phyloP scores from a whole-genome alignment of 75 land plant species.

The Ceratopteris richardii region DNA sequence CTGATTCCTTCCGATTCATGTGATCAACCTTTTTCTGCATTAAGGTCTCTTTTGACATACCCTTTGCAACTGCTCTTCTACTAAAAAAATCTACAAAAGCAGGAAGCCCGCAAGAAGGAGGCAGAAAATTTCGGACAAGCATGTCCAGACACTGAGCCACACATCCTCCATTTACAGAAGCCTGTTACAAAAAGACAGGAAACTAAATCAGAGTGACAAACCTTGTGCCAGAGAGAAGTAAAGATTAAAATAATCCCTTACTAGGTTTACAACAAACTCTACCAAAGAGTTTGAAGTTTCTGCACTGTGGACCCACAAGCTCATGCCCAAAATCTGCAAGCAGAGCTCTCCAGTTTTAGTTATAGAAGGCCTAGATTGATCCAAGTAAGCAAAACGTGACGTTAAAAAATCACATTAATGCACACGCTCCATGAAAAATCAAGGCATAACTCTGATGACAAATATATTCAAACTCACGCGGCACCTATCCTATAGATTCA shows the following conservation, averaged over 20 bases:
- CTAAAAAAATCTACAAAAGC: conserved; percentile 25
- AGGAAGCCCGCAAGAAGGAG: conserved; percentile 46
- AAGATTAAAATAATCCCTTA: conserved; percentile 15
- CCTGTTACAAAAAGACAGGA: conserved; percentile 28
- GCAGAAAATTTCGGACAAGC: conserved; percentile 71
- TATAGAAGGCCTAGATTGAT: not conserved
- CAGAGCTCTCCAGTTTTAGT: not conserved
- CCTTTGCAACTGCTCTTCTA: conserved; percentile 24
- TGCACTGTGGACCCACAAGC: conserved; percentile 55
- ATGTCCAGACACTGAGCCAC: conserved; percentile 57
- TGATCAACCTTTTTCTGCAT: conserved; percentile 13
- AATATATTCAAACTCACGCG: no score
- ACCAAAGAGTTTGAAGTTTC: conserved; percentile 56
- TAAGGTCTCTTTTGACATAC: conserved; percentile 20
- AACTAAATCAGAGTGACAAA: not conserved
- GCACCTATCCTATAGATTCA: no score
- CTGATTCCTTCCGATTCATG: conserved; percentile 45
- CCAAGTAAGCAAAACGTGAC: not conserved
- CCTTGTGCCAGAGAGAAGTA: not conserved
- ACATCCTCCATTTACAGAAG: conserved; percentile 52
- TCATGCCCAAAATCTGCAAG: conserved; percentile 52
- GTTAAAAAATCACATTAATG: not conserved
- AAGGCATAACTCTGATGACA: no score
- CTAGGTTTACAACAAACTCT: conserved; percentile 56
- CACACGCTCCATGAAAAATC: no score